Evolutionary conservation across 2,329 filamentous ascomycete genomes (phyloP).

Genomic region (Chrysoporthe cubensis): DNA sequence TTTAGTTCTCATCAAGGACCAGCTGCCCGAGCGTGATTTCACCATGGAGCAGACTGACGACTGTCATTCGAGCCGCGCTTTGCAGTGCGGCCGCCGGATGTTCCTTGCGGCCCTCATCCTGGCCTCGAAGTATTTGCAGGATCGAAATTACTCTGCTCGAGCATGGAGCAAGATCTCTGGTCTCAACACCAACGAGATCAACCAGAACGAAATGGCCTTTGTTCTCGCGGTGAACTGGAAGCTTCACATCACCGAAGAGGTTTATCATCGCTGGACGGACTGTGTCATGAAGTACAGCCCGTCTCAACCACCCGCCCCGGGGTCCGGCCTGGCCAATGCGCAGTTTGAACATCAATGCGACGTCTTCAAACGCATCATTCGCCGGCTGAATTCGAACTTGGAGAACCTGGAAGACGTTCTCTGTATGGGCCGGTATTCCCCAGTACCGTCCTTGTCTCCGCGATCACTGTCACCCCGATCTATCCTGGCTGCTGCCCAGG

Average conservation of each 20-base stretch:
- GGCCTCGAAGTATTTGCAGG: constrained; percentile 96
- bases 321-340: constrained; percentile 43
- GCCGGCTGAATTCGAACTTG: constrained; percentile 59
- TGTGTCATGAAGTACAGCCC: constrained; percentile 86
- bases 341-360: constrained; percentile 43
- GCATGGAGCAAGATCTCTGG: constrained; percentile 99
- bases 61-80: constrained; percentile 71
- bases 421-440: constrained; percentile 16
- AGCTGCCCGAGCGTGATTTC: constrained; percentile 82
- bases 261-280: constrained; percentile 93
- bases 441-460: constrained; percentile 27
- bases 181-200: constrained; percentile 91
- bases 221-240: constrained; percentile 90
- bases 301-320: constrained; percentile 57
- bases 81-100: constrained; percentile 97
- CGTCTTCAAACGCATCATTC: constrained; percentile 63
- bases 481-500: constrained; percentile 48
- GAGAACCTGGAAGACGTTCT: constrained; percentile 62
- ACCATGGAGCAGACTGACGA: constrained; percentile 83
- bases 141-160: constrained; percentile 94
- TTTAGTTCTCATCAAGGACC: constrained; percentile 88
- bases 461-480: constrained; percentile 43
- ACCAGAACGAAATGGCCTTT: constrained; percentile 94
- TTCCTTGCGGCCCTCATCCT: constrained; percentile 93
- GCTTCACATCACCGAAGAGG: constrained; percentile 85